phyloP scores from a whole-genome alignment of 164 flowering plant species.

The Vitis labrusca region DNA sequence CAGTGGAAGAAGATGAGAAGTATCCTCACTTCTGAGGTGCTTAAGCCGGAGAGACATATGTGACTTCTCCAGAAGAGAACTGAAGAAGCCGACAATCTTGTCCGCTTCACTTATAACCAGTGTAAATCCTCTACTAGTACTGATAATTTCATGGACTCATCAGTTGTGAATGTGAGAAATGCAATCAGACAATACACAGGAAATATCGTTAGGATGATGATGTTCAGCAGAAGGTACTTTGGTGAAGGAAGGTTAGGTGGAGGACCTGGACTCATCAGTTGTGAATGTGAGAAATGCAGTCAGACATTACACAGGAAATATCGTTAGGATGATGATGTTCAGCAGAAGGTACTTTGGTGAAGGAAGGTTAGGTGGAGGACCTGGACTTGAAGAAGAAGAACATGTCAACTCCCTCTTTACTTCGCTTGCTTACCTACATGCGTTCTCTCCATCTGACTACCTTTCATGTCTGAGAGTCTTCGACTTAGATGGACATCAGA shows the following conservation, averaged over 20 bases:
- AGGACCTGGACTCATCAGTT: not conserved
- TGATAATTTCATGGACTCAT: not conserved
- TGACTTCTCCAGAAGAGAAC: constrained; percentile 1
- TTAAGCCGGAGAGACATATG: not conserved
- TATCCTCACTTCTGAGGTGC: not conserved
- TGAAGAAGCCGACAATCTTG: constrained; percentile 3
- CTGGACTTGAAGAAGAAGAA: not conserved
- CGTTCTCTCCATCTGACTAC: too few relatives aligned
- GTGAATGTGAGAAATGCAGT: not conserved
- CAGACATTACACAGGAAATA: not conserved
- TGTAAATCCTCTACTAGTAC: not conserved
- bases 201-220: not conserved
- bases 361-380: not conserved
- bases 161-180: not conserved
- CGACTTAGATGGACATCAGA: too few relatives aligned
- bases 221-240: not conserved
- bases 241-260: not conserved
- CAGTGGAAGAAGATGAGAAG: constrained; percentile 10
- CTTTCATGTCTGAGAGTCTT: too few relatives aligned
- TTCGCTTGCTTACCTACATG: too few relatives aligned
- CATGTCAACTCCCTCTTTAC: too few relatives aligned
- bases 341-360: not conserved
- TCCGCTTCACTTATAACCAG: not conserved
- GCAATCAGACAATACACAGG: not conserved
- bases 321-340: not conserved